Evolutionary conservation across 345 rosid genomes (phyloP).

Genomic region (Eutrema japonicum): DNA sequence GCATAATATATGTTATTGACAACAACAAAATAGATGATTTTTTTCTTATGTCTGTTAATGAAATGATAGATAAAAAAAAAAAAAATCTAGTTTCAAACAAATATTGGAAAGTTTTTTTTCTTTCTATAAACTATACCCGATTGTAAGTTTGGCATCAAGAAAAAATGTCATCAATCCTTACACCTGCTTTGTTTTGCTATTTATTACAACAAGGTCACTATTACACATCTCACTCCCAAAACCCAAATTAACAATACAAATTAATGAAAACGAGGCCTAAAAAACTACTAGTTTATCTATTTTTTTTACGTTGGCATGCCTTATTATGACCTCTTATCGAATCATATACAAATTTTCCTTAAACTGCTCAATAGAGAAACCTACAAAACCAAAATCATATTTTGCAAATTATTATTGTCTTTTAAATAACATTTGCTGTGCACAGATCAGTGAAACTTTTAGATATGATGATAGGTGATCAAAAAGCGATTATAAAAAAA

Average conservation of each 20-base stretch:
- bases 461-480: too few species aligned
- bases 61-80: too few species aligned
- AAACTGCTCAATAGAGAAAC: neutral
- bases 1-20: too few species aligned
- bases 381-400: neutral
- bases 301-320: neutral
- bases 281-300: neutral
- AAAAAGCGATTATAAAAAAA: too few species aligned
- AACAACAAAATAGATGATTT: too few species aligned
- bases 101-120: too few species aligned
- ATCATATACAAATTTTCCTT: neutral
- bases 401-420: too few species aligned
- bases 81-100: too few species aligned
- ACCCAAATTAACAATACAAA: neutral
- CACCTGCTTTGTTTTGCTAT: slow-evolving; percentile 10
- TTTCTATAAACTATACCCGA: too few species aligned
- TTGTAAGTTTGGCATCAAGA: neutral
- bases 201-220: neutral
- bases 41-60: neutral
- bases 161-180: neutral
- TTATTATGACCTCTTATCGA: neutral
- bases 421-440: neutral
- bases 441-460: neutral
- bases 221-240: neutral
- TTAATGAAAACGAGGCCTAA: neutral